Conservation (phyloP, 2,329 filamentous ascomycete genomes). For the Aulographum hederae region DNA sequence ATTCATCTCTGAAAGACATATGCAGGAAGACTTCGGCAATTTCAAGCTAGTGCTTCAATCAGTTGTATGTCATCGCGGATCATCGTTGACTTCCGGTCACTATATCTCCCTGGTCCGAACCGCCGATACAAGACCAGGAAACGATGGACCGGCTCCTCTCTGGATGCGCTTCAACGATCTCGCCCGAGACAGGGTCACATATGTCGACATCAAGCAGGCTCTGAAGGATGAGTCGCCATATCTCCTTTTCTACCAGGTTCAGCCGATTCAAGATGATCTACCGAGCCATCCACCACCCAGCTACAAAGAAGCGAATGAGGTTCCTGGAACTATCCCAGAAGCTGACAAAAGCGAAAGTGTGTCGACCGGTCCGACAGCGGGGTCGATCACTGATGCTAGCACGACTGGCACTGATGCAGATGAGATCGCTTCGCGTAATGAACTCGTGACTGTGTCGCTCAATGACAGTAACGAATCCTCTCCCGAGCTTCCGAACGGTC, state of each 20-base stretch:
- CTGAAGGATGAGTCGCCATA: slow-evolving; percentile 83
- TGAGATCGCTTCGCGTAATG: background rate
- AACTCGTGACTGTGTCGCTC: background rate
- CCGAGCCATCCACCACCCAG: slow-evolving; percentile 20
- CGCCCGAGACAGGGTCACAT: slow-evolving; percentile 48
- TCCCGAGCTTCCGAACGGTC: background rate
- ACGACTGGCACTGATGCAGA: no score
- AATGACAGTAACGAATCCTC: background rate
- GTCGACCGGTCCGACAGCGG: no score
- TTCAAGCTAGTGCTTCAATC: slow-evolving; percentile 89
- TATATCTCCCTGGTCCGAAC: slow-evolving; percentile 67
- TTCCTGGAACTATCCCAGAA: slow-evolving; percentile 3
- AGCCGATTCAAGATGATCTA: slow-evolving; percentile 54
- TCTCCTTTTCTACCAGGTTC: slow-evolving; percentile 84
- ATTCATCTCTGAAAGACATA: slow-evolving; percentile 68
- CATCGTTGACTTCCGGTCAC: slow-evolving; percentile 73
- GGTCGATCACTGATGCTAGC: no score
- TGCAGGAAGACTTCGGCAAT: slow-evolving; percentile 55
- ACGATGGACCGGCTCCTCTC: slow-evolving; percentile 22
- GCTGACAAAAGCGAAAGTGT: no score
- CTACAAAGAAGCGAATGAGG: slow-evolving; percentile 21
- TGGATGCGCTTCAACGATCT: slow-evolving; percentile 94
- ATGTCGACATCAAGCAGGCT: slow-evolving; percentile 61
- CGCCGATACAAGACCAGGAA: slow-evolving; percentile 13
- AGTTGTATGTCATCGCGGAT: slow-evolving; percentile 79